phyloP scores from a whole-genome alignment of 768 basidiomycete genomes.

The Pleurotus salmoneostramineus region DNA sequence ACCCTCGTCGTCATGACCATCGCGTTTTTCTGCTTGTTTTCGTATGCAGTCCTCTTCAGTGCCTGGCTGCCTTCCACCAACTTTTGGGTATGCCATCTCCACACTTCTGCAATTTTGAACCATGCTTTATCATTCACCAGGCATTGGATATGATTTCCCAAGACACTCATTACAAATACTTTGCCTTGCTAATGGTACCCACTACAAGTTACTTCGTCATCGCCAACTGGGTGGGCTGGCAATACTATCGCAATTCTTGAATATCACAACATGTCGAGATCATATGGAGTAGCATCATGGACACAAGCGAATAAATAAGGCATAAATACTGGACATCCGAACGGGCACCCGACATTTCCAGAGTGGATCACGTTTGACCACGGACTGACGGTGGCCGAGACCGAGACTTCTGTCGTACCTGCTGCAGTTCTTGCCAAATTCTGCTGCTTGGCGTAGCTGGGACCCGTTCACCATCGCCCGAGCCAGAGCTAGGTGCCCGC shows the following conservation, averaged over 20 bases:
- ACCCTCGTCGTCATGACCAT: conserved; percentile 40
- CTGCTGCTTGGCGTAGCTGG: conserved; percentile 30
- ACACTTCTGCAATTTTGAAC: background rate
- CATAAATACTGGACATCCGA: conserved; percentile 12
- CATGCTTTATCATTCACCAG: conserved; percentile 30
- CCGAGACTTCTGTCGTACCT: conserved; percentile 39
- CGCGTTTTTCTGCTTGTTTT: conserved; percentile 52
- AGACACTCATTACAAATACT: conserved; percentile 92
- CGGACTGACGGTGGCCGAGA: conserved; percentile 36
- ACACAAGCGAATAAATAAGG: conserved; percentile 10
- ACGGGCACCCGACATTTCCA: background rate
- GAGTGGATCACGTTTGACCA: conserved; percentile 22
- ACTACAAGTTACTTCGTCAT: conserved; percentile 87
- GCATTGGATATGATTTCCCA: conserved; percentile 56
- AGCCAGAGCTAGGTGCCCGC: conserved; percentile 23
- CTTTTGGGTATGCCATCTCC: conserved; percentile 38
- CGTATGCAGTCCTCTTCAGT: conserved; percentile 64
- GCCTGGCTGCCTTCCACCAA: conserved; percentile 54
- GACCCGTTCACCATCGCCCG: conserved; percentile 25
- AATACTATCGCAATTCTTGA: conserved; percentile 91
- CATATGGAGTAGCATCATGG: background rate
- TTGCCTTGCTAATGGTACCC: conserved; percentile 74
- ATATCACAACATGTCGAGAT: background rate
- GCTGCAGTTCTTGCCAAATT: conserved; percentile 54
- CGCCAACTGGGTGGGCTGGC: conserved; percentile 99